phyloP scores from a whole-genome alignment of 805 yeast species.

The Saccharomycopsis vini region DNA sequence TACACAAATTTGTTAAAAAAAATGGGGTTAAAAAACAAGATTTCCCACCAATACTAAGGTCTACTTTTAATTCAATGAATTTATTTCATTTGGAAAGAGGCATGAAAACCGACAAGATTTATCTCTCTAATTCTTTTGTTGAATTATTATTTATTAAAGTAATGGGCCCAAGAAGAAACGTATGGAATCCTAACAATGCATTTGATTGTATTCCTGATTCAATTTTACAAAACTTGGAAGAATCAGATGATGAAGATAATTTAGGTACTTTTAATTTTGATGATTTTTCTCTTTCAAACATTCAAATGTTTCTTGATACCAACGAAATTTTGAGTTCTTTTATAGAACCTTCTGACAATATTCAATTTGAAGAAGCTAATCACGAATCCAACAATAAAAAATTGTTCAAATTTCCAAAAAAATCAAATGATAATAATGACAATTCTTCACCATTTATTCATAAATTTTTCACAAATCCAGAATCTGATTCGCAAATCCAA shows the following conservation, averaged over 20 bases:
- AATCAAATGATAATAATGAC: background rate
- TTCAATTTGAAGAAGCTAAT: background rate
- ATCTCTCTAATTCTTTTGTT: slow-evolving; percentile 56
- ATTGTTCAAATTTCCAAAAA: background rate
- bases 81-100: slow-evolving; percentile 62
- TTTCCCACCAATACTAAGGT: slow-evolving; percentile 40
- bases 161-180: slow-evolving; percentile 59
- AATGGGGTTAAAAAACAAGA: slow-evolving; percentile 38
- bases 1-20: slow-evolving; percentile 50
- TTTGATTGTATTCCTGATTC: slow-evolving; percentile 40
- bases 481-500: slow-evolving; percentile 72
- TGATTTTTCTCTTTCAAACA: slow-evolving; percentile 1
- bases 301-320: background rate
- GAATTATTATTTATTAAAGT: slow-evolving; percentile 51
- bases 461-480: slow-evolving; percentile 78
- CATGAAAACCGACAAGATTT: slow-evolving; percentile 44
- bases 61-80: slow-evolving; percentile 63
- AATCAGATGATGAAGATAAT: slow-evolving; percentile 22
- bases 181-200: slow-evolving; percentile 51
- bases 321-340: too few species aligned
- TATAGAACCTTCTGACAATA: too few species aligned
- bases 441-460: slow-evolving; percentile 58
- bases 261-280: slow-evolving; percentile 21
- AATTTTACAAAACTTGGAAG: slow-evolving; percentile 14
- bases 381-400: background rate